Conservation (phyloP, 2,329 filamentous ascomycete species). For the Pseudopithomyces maydicus region DNA sequence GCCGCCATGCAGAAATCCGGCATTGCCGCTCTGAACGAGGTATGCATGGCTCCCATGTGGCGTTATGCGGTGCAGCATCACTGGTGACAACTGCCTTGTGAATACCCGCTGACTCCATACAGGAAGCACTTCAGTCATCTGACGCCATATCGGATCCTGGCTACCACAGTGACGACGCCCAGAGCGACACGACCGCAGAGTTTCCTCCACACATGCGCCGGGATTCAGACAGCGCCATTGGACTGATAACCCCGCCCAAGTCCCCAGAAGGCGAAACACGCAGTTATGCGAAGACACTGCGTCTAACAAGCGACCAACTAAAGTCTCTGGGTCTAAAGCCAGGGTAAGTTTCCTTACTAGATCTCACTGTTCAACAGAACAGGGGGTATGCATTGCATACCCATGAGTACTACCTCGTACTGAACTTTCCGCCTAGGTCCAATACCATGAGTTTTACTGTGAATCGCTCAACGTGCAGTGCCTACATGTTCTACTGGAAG, state of each 20-base stretch:
- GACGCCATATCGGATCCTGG: conserved; percentile 91
- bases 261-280: conserved; percentile 68
- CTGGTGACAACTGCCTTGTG: too few relatives aligned
- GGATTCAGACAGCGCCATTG: conserved; percentile 73
- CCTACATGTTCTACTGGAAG: conserved; percentile 92
- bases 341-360: conserved; percentile 53
- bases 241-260: conserved; percentile 64
- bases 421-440: conserved; percentile 45
- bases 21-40: conserved; percentile 57
- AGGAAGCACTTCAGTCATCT: conserved; percentile 60
- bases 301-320: conserved; percentile 92
- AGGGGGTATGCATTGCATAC: background rate
- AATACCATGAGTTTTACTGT: conserved; percentile 97
- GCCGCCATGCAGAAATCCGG: conserved; percentile 72
- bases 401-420: background rate
- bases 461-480: conserved; percentile 88
- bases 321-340: conserved; percentile 81
- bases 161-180: conserved; percentile 85
- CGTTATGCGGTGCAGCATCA: background rate
- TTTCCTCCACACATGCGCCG: conserved; percentile 63
- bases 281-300: conserved; percentile 95
- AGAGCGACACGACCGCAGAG: conserved; percentile 62
- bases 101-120: background rate
- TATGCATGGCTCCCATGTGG: background rate
- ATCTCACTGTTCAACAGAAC: background rate